Base-by-base conservation (phyloP, 495 filamentous ascomycete species). In the Halenospora varia region DNA sequence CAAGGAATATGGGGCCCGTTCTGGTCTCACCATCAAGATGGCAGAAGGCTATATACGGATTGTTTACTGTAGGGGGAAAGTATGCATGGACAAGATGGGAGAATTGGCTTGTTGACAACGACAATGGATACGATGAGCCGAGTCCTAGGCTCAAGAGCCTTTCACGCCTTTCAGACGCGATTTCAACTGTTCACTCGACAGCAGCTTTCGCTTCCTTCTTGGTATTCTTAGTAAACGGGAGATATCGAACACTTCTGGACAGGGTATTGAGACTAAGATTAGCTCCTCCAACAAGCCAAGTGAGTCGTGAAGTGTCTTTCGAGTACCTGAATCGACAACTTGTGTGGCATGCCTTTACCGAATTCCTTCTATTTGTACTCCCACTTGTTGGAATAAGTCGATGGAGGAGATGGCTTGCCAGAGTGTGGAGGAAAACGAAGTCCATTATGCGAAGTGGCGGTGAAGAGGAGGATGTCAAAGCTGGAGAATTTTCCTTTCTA, bases 261-360 rank as follows among this genome's bases (percentile, higher is more conserved):
- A 85, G 94, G 48, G 68, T 94, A 47, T 77, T 98, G 40, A 82
- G 89, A 52, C 87, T 98, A 68, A 87, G 94, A 22, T 83, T 98
- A 18, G 85, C 89, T 0, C 86, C 95, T 20, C 86, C 87, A 15
- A 89, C 86, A 15, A 87, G 80, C 62, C 88, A 95, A 62, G 85
- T 94, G 45, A 87, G 80, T 65, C 85, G 93, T 9, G 89, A 97
- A 71, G 92, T 98, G 15, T 92, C 88, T 0, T 97, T 98, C 67
- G 94, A 98, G 72, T 98, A 97, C 69, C 82, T 98, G 45, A 98
- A 98, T 68, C 87, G 94, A 13, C 94, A 98, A 71, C 82, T 98
- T 6, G 94, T 98, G 42, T 98, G 94, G 94, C 94, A 98, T 68
- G 94, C 94, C 17, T 97, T 98, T 64, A 98, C 94, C 22, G 94